phyloP scores from a whole-genome alignment of 2,329 filamentous ascomycete species.

The Colletotrichum tanaceti region DNA sequence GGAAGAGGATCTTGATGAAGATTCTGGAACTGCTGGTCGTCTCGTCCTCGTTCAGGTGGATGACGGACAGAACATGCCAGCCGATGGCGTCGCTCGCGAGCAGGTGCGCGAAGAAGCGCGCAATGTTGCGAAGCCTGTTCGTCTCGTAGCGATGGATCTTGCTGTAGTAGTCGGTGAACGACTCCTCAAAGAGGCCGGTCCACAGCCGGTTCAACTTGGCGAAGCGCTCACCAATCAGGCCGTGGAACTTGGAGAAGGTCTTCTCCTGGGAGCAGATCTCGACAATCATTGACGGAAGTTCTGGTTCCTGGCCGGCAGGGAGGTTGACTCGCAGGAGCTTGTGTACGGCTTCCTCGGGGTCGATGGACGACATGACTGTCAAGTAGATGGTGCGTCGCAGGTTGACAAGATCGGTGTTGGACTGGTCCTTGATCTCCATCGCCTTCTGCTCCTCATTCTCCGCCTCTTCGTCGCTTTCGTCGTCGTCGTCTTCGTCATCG shows the following conservation, averaged over 20 bases:
- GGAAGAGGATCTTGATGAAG: constrained; percentile 97
- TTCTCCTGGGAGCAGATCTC: constrained; percentile 97
- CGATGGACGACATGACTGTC: constrained; percentile 95
- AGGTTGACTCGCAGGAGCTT: constrained; percentile 96
- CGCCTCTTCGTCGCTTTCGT: constrained; percentile 77
- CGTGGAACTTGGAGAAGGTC: constrained; percentile 98
- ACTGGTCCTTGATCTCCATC: constrained; percentile 97
- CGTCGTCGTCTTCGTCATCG: constrained; percentile 71
- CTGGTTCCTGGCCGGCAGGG: constrained; percentile 85
- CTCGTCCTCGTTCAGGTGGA: constrained; percentile 95
- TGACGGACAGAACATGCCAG: constrained; percentile 87
- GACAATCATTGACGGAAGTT: constrained; percentile 95
- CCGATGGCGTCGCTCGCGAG: constrained; percentile 88
- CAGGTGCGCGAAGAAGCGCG: constrained; percentile 92
- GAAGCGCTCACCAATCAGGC: constrained; percentile 92
- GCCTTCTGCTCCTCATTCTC: constrained; percentile 83
- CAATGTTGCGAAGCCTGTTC: constrained; percentile 93
- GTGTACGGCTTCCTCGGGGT: constrained; percentile 96
- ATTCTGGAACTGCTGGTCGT: constrained; percentile 97
- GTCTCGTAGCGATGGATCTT: constrained; percentile 98
- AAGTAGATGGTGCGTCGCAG: constrained; percentile 94
- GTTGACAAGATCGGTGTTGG: constrained; percentile 94
- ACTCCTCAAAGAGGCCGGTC: constrained; percentile 90
- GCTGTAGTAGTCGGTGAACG: constrained; percentile 93
- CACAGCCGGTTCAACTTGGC: constrained; percentile 95